Base-by-base conservation (phyloP, 371 early-diverging fungal species). In the Entomophthora muscae region DNA sequence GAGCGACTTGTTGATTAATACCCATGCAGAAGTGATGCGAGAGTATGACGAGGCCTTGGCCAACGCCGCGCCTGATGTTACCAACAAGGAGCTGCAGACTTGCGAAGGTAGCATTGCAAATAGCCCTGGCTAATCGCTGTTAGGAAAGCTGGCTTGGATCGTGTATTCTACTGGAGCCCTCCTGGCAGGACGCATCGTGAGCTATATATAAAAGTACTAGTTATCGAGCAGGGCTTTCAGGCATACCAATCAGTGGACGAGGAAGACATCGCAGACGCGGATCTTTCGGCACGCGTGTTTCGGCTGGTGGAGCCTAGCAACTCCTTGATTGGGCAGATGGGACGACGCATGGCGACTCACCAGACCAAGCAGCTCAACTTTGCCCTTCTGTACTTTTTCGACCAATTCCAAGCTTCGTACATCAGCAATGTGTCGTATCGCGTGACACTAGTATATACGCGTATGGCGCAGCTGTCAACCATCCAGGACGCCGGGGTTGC, bases 81-180 rank as follows among this genome's bases (percentile, higher is more conserved):
- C 29, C 3, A 52, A 24, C 17, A 26, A 21, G 33, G 52, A 52
- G 63, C 33, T 24, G n/a, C 27, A 13, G 51, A 62, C 26, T 13
- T 52, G 12, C 63, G 63, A 51, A 52, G 33, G 52, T 62, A 21
- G 23, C n/a, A n/a, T n/a, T n/a, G n/a, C n/a, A n/a, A n/a, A n/a
- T n/a, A n/a, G n/a, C 17, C 33, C 32, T 33, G 51, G 29, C 51
- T 63, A 55, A 63, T 54, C 23, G 26, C 61, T 30, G 13, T n/a
- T 57, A 76, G 77, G 69, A 42, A 82, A 83, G 71, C 77, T 90
- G 70, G 83, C 90, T 0, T 91, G 90, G 90, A 74, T 88, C 28
- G 83, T 89, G 22, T 88, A 91, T 59, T 79, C 83, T 23, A 84
- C 83, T 69, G 85, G 86, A 53, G 76, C 83, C 1, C 83, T 78